A percentile compares a stretch with the other conserved stretches of the same genome.
phyloP scores from a whole-genome alignment of 169 alveolate species.

The Eimeria acervulina region DNA sequence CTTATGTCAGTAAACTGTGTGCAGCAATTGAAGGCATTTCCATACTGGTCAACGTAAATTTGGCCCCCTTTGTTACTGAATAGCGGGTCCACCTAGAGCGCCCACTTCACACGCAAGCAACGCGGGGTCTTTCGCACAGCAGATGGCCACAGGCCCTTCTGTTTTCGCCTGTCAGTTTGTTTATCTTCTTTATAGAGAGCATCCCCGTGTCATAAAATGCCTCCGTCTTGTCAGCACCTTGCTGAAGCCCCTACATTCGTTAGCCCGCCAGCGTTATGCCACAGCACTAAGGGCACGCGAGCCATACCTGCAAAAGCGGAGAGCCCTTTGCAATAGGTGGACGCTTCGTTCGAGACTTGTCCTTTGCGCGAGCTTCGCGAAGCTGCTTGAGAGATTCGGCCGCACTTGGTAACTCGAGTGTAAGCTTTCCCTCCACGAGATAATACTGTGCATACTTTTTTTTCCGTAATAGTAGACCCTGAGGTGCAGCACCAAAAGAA shows the following conservation, averaged over 20 bases:
- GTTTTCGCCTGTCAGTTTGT: background rate
- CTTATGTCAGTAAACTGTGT: slow-evolving; percentile 82
- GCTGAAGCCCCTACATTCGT: background rate
- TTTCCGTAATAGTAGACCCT: slow-evolving; percentile 83
- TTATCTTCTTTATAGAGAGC: background rate
- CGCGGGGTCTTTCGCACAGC: background rate
- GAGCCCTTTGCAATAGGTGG: slow-evolving; percentile 62
- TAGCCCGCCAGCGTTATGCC: background rate
- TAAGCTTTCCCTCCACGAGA: slow-evolving; percentile 77
- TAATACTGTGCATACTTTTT: slow-evolving; percentile 82
- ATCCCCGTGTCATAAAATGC: background rate
- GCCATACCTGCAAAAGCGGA: slow-evolving; percentile 61
- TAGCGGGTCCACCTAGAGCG: slow-evolving; percentile 80
- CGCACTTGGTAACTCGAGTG: slow-evolving; percentile 38
- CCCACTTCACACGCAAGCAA: background rate
- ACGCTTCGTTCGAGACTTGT: slow-evolving; percentile 40
- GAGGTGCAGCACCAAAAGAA: background rate
- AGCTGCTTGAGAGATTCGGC: slow-evolving; percentile 63
- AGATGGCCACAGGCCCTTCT: background rate
- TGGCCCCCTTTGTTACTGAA: slow-evolving; percentile 74
- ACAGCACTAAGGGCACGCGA: background rate
- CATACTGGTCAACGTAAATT: slow-evolving; percentile 76
- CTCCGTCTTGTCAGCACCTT: background rate
- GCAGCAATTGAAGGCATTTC: slow-evolving; percentile 82
- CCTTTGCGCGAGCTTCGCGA: slow-evolving; percentile 21